phyloP scores from a whole-genome alignment of 106 monocot genomes.

The Cymbidium sinense region DNA sequence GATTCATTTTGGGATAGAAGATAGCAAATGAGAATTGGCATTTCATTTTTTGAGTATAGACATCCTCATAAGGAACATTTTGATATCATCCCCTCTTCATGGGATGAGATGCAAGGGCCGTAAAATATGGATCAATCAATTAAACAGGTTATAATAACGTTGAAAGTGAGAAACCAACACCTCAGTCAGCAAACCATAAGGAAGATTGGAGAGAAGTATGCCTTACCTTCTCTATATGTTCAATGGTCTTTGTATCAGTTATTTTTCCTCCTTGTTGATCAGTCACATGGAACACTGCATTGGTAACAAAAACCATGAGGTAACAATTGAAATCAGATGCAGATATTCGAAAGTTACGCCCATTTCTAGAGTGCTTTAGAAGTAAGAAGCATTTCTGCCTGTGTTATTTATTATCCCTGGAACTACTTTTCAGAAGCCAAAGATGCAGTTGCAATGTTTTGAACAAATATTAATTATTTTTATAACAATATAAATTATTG shows the following conservation, averaged over 20 bases:
- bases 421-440: not conserved
- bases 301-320: not conserved
- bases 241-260: constrained; percentile 55
- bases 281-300: constrained; percentile 89
- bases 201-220: not conserved
- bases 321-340: not conserved
- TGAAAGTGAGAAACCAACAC: not conserved
- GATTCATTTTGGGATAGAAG: not conserved
- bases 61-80: too few relatives aligned
- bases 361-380: not conserved
- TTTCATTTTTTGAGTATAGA: not conserved
- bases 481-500: not conserved
- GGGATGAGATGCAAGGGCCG: not conserved
- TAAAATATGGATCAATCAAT: not conserved
- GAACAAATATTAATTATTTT: not conserved
- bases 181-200: not conserved
- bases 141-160: not conserved
- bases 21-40: not conserved
- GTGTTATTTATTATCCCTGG: too few relatives aligned
- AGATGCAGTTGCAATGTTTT: not conserved
- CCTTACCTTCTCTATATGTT: constrained; percentile 62
- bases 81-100: not conserved
- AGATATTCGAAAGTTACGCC: not conserved
- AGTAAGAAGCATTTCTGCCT: not conserved
- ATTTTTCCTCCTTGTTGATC: constrained; percentile 73